These are phyloP conservation scores for Starmerella cellae DNA, from an alignment of 805 yeast species.

Conservation along the genomic window DNA sequence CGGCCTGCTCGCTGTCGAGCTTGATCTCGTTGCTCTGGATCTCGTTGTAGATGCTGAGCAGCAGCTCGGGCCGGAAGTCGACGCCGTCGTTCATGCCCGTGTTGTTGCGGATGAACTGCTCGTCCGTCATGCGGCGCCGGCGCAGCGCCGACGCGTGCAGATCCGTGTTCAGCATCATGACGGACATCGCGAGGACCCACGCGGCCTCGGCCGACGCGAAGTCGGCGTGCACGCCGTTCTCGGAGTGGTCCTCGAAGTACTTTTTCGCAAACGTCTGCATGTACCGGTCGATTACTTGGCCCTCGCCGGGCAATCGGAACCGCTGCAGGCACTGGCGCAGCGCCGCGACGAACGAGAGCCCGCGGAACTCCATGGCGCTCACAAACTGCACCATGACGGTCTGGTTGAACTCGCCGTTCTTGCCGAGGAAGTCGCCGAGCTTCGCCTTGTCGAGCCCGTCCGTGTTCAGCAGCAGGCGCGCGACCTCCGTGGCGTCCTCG, in stretches of 20 bases:
- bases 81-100: constrained; percentile 85
- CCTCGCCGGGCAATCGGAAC: constrained; percentile 94
- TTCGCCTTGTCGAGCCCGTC: constrained; percentile 70
- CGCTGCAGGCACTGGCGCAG: constrained; percentile 70
- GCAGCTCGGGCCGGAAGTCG: constrained; percentile 62
- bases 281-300: constrained; percentile 91
- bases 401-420: constrained; percentile 63
- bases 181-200: constrained; percentile 81
- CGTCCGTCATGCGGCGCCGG: constrained; percentile 66
- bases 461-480: constrained; percentile 51
- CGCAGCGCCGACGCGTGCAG: constrained; percentile 80
- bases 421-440: constrained; percentile 88
- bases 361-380: constrained; percentile 66
- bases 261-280: constrained; percentile 95
- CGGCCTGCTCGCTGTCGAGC: constrained; percentile 83
- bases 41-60: constrained; percentile 60
- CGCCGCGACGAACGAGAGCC: constrained; percentile 66
- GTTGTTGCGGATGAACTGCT: constrained; percentile 76
- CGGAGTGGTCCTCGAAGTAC: constrained; percentile 63
- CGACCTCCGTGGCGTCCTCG: constrained; percentile 54
- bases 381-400: constrained; percentile 89
- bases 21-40: constrained; percentile 78
- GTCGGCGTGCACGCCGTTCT: constrained; percentile 23
- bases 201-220: constrained; percentile 92
- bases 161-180: constrained; percentile 87